Percentiles rank a stretch among this genome's conserved stretches.
phyloP scores from a whole-genome alignment of 805 yeast species.

The Barnettozyma wickerhamii region DNA sequence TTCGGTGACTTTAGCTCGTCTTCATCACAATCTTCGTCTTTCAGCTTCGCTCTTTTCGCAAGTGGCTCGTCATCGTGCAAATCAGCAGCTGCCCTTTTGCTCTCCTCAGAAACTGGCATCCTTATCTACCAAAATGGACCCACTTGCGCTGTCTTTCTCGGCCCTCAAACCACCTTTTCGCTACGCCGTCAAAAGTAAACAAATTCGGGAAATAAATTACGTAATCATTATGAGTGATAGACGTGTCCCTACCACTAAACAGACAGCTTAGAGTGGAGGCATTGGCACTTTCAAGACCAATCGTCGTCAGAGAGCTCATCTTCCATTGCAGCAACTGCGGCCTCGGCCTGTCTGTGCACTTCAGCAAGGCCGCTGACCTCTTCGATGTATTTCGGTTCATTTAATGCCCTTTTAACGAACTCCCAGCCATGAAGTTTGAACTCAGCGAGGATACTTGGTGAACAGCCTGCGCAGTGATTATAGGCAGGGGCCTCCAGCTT shows the following conservation, averaged over 20 bases:
- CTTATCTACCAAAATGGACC: no score
- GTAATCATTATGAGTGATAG: neutral
- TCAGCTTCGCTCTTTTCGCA: slow-evolving; percentile 24
- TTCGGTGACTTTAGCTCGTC: slow-evolving; percentile 8
- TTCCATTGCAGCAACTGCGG: slow-evolving; percentile 23
- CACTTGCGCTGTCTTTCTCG: neutral
- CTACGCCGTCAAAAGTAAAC: no score
- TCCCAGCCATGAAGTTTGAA: slow-evolving; percentile 67
- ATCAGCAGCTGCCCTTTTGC: slow-evolving; percentile 15
- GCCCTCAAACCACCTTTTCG: no score
- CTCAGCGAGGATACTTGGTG: slow-evolving; percentile 48
- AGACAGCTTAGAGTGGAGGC: no score
- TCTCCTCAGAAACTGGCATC: slow-evolving; percentile 11
- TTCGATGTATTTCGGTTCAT: slow-evolving; percentile 65
- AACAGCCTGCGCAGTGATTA: slow-evolving; percentile 83
- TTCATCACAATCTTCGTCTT: slow-evolving; percentile 27
- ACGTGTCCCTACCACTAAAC: neutral
- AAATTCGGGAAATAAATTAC: no score
- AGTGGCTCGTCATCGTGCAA: slow-evolving; percentile 27
- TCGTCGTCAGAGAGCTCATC: slow-evolving; percentile 25
- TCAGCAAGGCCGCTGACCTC: slow-evolving; percentile 72
- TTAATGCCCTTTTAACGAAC: slow-evolving; percentile 68
- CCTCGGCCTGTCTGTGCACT: slow-evolving; percentile 69
- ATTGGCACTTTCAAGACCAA: no score
- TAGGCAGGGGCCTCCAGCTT: slow-evolving; percentile 71